Evolutionary conservation across 2,329 filamentous ascomycete species (phyloP), one percentile per base, ranked within the genome.

Genomic region (Massarina eburnea): DNA sequence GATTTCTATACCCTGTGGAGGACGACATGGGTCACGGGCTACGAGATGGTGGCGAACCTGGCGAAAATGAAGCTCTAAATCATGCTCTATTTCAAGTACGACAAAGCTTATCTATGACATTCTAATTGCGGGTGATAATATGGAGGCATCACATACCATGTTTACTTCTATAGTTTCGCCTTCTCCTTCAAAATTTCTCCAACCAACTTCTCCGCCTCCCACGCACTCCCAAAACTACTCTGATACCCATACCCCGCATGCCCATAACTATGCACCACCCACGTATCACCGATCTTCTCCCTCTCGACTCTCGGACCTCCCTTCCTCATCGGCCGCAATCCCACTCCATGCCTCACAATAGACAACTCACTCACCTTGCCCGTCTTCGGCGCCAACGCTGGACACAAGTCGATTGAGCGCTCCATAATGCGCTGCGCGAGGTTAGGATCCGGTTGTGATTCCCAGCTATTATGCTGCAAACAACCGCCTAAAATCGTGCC

Each of bases 401-500:
- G 89, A 60, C 82, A 81, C 22, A 83, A 68, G 24, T 81, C 79
- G 5, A 89, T 76, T 18, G 80, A 78, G n/a, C 91, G 80, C 71
- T 85, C 84, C 88, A 96, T 94, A 66, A 96, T 95, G 10, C 91
- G 80, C 43, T 80, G 72, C 0, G 91, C 89, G n/a, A 90, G 77
- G 62, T 88, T 89, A 0, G 86, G 85, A 59, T 96, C 91, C 1
- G 86, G 84, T 54, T 85, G 80, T 29, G 83, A 80, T 56, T 94
- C 88, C 89, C 89, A 95, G 57, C 84, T 86, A 21, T 84, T 80
- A 58, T 86, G 82, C 66, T 91, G 85, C 60, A 95, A 88, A 37
- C 85, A 92, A 2, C 91, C 91, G n/a, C 91, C 91, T 2, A 96
- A 74, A 33, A 96, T 79, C 0, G 89, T 94, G 9, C 91, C 91